Evolutionary conservation across 192 early-diverging fungal genomes (phyloP), one percentile per base, ranked within the genome.

Genomic region (Podila epicladia): DNA sequence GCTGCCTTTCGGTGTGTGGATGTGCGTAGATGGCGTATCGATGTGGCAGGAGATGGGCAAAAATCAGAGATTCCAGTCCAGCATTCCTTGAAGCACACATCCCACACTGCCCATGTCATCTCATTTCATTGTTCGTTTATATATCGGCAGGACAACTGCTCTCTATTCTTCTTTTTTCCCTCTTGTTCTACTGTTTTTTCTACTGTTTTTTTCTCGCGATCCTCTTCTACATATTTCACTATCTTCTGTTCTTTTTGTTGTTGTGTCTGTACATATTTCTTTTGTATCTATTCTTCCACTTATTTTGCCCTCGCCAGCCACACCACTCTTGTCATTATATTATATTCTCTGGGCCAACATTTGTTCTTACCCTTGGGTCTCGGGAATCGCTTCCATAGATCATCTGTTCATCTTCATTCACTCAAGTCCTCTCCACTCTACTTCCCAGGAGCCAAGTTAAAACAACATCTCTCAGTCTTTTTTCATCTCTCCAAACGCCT

Each of bases 181-280:
- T 50, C 6, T 33, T 33, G 3, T 33, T 29, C 19, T 19, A 26
- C 20, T 66, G 24, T 53, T 19, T 0, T 8, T 38, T 69, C 38
- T 58, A 59, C 45, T 32, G 28, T 28, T 50, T 28, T 62, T 11
- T 55, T 70, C 33, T 35, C 55, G 61, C 45, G 38, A 38, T 64
- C n/a, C 45, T 58, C 13, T 41, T 38, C 31, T 55, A 12, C 41
- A 45, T 45, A 45, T 45, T 45, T 15, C 41, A 15, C 15, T 15
- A 45, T 45, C 41, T 17, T 12, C 41, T 8, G 1, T 45, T 45
- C 13, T 45, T 45, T 17, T 45, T 45, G 4, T 64, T 45, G 65
- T 35, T 60, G 5, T 49, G 9, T 49, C 22, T 50, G n/a, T 63
- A 9, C 50, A 22, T 53, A 11, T 70, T 13, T 32, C 65, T 22